phyloP scores from a whole-genome alignment of 2,329 filamentous ascomycete species.

The Neonectria magnoliae region DNA sequence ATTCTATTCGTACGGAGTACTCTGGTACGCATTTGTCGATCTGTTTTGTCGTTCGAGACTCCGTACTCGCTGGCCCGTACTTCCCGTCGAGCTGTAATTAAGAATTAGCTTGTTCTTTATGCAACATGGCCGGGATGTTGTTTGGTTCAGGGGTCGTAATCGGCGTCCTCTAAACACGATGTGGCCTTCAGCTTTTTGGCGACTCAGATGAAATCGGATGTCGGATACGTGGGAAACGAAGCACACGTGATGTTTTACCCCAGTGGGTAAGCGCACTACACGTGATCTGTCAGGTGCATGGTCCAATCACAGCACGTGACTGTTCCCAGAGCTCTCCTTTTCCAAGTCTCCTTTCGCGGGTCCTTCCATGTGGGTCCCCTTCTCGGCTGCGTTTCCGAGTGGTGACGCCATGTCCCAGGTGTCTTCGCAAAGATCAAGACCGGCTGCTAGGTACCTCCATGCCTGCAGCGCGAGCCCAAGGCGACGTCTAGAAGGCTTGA shows the following conservation, averaged over 20 bases:
- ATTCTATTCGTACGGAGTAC: background rate
- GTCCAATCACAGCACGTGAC: background rate
- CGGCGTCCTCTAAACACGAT: background rate
- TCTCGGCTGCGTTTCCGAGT: background rate
- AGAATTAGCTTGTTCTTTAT: background rate
- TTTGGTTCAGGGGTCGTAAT: background rate
- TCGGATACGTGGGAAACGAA: background rate
- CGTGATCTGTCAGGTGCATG: background rate
- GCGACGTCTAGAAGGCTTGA: slow-evolving; percentile 3
- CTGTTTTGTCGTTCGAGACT: background rate
- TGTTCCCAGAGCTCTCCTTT: background rate
- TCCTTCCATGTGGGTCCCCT: background rate
- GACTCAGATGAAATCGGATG: background rate
- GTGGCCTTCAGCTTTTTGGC: background rate
- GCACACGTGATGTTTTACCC: too few relatives aligned
- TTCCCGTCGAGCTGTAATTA: background rate
- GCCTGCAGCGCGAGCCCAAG: background rate
- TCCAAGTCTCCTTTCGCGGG: background rate
- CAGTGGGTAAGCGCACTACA: background rate
- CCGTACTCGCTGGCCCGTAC: background rate
- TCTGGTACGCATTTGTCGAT: background rate
- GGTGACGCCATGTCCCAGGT: background rate
- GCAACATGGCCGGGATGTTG: background rate
- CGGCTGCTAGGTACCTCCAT: background rate
- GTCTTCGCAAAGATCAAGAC: background rate